Evolutionary conservation across 2,329 filamentous ascomycete species (phyloP).

Genomic region (Tolypocladium paradoxum): DNA sequence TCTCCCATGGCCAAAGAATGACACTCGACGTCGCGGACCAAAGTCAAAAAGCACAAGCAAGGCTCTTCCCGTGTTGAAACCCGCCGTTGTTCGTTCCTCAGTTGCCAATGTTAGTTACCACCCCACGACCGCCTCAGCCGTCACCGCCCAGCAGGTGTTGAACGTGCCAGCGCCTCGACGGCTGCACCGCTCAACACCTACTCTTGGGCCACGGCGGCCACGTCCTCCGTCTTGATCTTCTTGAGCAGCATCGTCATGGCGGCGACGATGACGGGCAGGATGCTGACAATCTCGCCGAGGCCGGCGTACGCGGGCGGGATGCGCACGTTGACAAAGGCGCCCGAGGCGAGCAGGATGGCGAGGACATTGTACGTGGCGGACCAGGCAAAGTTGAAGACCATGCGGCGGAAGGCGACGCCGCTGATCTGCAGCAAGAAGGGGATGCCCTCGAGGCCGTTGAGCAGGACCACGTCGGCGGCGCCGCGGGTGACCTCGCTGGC

Average conservation of each 20-base stretch:
- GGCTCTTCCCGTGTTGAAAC: background rate
- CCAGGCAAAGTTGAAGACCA: conserved; percentile 54
- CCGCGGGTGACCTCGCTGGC: conserved; percentile 42
- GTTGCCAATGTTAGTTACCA: background rate
- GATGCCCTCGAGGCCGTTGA: conserved; percentile 40
- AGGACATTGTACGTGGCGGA: conserved; percentile 50
- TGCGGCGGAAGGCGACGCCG: conserved; percentile 23
- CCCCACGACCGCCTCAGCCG: background rate
- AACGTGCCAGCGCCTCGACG: background rate
- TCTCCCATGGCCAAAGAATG: background rate
- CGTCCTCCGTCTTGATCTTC: conserved; percentile 5
- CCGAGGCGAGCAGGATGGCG: conserved; percentile 48
- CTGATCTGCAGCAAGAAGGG: conserved; percentile 38
- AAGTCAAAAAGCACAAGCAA: background rate
- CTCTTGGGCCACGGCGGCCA: background rate
- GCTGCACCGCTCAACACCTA: background rate
- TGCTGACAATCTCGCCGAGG: conserved; percentile 54
- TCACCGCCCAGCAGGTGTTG: conserved; percentile 1
- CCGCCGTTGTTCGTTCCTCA: background rate
- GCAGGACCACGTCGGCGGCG: conserved; percentile 47
- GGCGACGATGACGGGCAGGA: conserved; percentile 45
- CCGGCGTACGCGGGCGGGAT: conserved; percentile 43
- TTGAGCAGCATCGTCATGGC: conserved; percentile 18
- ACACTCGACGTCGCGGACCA: background rate
- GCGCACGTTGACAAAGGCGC: conserved; percentile 42